Conservation (phyloP, 306 rosid genomes). For the Lupinus albus region DNA sequence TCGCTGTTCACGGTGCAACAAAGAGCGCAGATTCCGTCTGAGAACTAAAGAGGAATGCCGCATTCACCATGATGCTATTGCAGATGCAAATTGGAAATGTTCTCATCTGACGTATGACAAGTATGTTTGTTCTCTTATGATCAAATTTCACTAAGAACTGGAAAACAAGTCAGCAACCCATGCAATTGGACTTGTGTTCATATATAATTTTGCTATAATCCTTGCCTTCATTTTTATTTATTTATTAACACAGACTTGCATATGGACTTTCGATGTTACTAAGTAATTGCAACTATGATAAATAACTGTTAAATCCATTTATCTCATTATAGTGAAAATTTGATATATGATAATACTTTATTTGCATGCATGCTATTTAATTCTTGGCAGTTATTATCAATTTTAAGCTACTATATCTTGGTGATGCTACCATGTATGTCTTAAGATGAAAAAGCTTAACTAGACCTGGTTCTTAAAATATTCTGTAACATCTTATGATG, state of each 20-base stretch:
- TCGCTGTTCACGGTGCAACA: constrained; percentile 72
- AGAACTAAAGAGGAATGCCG: constrained; percentile 89
- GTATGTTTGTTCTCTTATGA: constrained; percentile 53
- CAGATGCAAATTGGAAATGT: constrained; percentile 81
- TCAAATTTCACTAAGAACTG: constrained; percentile 5
- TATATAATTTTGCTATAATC: constrained; percentile 2
- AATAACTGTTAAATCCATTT: not conserved
- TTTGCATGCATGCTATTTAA: constrained; percentile 23
- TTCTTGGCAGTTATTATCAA: constrained; percentile 3
- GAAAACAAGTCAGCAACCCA: not conserved
- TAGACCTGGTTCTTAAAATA: constrained; percentile 8
- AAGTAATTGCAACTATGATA: not conserved
- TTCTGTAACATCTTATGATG: constrained; percentile 5
- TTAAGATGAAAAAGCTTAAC: constrained; percentile 3
- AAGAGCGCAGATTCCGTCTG: constrained; percentile 91
- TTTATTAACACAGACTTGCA: not conserved
- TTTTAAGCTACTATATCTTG: constrained; percentile 5
- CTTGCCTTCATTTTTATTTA: not conserved
- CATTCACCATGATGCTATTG: constrained; percentile 86
- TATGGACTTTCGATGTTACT: not conserved
- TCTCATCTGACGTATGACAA: constrained; percentile 84
- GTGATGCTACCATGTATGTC: constrained; percentile 1
- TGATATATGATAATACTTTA: not conserved
- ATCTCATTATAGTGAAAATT: not conserved
- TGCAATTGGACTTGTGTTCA: not conserved